Evolutionary conservation across 495 filamentous ascomycete species (phyloP), one percentile per base, ranked within the genome.

Genomic region (Pseudevernia furfuracea): DNA sequence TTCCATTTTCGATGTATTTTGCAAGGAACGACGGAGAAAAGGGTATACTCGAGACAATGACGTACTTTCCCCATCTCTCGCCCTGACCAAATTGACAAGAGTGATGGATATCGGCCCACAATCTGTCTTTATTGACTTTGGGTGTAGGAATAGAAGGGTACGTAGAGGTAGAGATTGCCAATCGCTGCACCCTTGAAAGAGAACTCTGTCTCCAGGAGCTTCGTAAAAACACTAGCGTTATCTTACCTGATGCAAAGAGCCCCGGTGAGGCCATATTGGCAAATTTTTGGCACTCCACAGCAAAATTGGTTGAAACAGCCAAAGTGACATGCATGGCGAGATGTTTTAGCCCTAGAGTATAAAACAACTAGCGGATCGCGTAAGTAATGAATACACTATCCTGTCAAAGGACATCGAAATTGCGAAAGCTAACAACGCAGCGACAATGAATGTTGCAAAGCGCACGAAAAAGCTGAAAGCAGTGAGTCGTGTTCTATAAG

Each of bases 401-500:
- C 23, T n/a, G 17, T n/a, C 46, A 39, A 21, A 1, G 19, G 52
- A 30, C 32, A 61, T n/a, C 12, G 46, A 55, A 52, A 30, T 11
- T 41, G 1, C 34, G 15, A 19, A 62, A 34, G 34, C 56, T 23
- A 38, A 56, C 36, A 37, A n/a, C 39, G 60, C 60, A 59, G 34
- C 14, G 7, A 96, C 94, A 90, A 89, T 93, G 69, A 87, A 85
- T 73, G 74, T 93, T 69, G 77, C 86, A 73, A 84, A 83, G 74
- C 90, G 92, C 60, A 89, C 91, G 85, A 80, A 86, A 72, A 87
- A 85, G 78, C 78, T 96, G 75, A 84, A 83, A 76, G 78, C 82
- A 73, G 91, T 95, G 82, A 79, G 88, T 83, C n/a, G 38, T 44
- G 48, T 32, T 71, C 75, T 69, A 66, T 74, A 75, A 74, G 78